Base-by-base conservation (phyloP, 2,329 filamentous ascomycete genomes). In the Microthyrium microscopicum region DNA sequence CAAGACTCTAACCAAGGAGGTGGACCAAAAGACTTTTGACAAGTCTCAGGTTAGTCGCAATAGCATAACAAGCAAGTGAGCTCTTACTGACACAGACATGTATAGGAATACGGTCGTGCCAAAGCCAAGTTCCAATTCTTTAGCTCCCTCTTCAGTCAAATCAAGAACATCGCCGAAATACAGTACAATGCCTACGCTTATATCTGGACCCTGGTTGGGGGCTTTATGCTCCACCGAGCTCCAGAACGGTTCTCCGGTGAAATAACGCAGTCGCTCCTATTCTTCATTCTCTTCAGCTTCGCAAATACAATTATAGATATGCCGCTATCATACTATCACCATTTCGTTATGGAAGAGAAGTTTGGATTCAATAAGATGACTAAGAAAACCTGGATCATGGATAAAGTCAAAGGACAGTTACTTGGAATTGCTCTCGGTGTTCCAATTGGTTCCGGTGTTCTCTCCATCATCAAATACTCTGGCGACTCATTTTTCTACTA, bases 351-450 rank as follows among this genome's bases (percentile, higher is more conserved):
- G 36, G 89, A 98, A 58, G 85, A 94, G 60, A 80, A 83, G 52
- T 98, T 92, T 47, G 89, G 89, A 31, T 98, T 98, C 71, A 98
- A 98, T 60, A 98, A 98, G 64, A 84, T 93, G 66, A 95, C 89
- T 0, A 62, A 83, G 35, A 75, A 74, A 55, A 66, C 95, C 20
- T 98, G 87, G 66, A 52, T 94, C 34, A 80, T 72, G 46, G 89
- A 98, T 54, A 74, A 93, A 61, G 55, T 95, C 61, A 98, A 98
- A 67, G 75, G 77, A 20, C 84, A 93, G 55, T 66, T 81, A 45
- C 69, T 98, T 38, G 73, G 76, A 33, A 66, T 91, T 44, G 73
- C 72, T 30, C 68, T 98, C 38, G 78, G 82, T 39, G 75, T 83
- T 33, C 89, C 91, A 1, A 77, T 98, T 45, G 78, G 94, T 41